These are phyloP conservation scores for Jaltomata sinuosa DNA, from an alignment of 257 asterid genomes.

Conservation along the genomic window DNA sequence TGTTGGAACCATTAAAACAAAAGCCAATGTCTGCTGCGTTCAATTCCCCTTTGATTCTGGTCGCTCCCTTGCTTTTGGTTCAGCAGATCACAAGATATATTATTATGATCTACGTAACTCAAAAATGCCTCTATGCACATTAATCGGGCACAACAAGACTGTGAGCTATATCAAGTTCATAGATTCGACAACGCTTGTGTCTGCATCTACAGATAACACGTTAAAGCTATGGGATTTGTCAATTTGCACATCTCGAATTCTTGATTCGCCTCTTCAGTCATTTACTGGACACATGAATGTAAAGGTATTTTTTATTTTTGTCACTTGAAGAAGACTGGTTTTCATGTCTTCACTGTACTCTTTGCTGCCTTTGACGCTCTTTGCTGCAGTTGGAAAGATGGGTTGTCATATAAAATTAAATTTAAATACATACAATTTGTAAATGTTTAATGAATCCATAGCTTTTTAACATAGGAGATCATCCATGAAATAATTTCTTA, in stretches of 20 bases:
- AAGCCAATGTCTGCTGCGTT: constrained; percentile 97
- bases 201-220: constrained; percentile 93
- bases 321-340: not conserved
- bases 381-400: not conserved
- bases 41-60: constrained; percentile 81
- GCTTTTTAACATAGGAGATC: not conserved
- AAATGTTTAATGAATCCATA: not conserved
- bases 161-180: constrained; percentile 93
- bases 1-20: constrained; percentile 72
- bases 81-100: constrained; percentile 92
- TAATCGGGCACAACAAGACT: constrained; percentile 85
- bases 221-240: constrained; percentile 98
- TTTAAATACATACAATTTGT: not conserved
- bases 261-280: constrained; percentile 85
- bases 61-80: constrained; percentile 91
- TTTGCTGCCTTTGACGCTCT: not conserved
- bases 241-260: constrained; percentile 57
- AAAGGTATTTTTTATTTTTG: constrained; percentile 41
- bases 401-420: not conserved
- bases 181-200: constrained; percentile 81
- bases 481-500: not conserved
- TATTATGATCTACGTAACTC: constrained; percentile 88
- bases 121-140: constrained; percentile 77
- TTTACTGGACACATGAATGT: constrained; percentile 90
- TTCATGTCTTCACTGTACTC: not conserved